These are phyloP conservation scores for Suhomyces choctaworum DNA, from an alignment of 1,139 yeast genomes.

Conservation along the genomic window DNA sequence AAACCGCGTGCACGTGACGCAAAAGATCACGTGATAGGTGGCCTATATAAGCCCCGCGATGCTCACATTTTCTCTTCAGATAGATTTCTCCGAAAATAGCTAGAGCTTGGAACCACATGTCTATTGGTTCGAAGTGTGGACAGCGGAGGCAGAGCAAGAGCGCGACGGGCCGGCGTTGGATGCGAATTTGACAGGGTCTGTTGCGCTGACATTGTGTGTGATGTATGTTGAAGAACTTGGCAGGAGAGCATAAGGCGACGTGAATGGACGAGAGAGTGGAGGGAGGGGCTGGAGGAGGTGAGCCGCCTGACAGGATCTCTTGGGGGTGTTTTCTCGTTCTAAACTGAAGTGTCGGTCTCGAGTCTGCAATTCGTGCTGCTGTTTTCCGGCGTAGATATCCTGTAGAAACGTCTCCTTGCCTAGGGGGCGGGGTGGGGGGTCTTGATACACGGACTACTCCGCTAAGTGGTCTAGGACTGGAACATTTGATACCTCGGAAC, in stretches of 20 bases:
- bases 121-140: constrained; percentile 61
- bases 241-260: not conserved
- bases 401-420: no score
- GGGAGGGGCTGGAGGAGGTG: not conserved
- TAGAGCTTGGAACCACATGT: constrained; percentile 55
- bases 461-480: no score
- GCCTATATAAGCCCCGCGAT: no score
- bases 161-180: constrained; percentile 4
- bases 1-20: no score
- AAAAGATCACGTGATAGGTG: constrained; percentile 3
- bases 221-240: not conserved
- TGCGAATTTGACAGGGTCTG: constrained; percentile 3
- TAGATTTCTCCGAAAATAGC: constrained; percentile 52
- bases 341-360: no score
- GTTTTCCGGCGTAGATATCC: no score
- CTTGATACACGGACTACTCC: no score
- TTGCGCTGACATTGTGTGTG: constrained; percentile 3
- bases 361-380: no score
- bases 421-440: no score
- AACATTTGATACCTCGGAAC: no score
- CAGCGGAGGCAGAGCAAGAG: constrained; percentile 60
- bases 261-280: not conserved
- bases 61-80: constrained; percentile 23
- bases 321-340: no score
- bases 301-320: no score